These are phyloP conservation scores for Aaosphaeria pasadenensis DNA, from an alignment of 2,329 filamentous ascomycete species.

Conservation along the genomic window DNA sequence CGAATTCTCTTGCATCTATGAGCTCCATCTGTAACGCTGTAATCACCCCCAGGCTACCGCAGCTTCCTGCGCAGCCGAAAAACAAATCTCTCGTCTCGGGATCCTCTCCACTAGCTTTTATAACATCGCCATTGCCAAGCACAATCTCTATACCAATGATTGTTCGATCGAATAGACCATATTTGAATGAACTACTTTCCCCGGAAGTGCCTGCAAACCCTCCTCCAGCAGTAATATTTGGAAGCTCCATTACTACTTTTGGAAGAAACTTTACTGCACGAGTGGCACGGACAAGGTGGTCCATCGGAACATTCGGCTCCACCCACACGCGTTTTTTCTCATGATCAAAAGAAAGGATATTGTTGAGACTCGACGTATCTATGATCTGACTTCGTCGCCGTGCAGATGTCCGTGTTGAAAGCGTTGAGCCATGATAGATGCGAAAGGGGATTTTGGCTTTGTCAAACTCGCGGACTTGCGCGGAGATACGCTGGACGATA, in stretches of 20 bases:
- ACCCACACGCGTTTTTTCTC: conserved; percentile 50
- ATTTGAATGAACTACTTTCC: conserved; percentile 64
- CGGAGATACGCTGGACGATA: conserved; percentile 22
- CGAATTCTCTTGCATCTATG: conserved; percentile 52
- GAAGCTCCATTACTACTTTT: conserved; percentile 69
- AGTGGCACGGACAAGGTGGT: conserved; percentile 58
- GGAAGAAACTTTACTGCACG: conserved; percentile 56
- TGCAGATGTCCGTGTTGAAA: conserved; percentile 48
- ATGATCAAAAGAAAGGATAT: conserved; percentile 45
- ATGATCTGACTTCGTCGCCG: conserved; percentile 42
- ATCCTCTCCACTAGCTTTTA: conserved; percentile 47
- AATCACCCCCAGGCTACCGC: conserved; percentile 60
- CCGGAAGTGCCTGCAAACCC: conserved; percentile 65
- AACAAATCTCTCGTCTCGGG: conserved; percentile 53
- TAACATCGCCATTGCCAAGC: conserved; percentile 55
- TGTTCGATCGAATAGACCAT: conserved; percentile 65
- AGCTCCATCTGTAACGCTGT: conserved; percentile 61
- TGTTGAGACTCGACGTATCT: conserved; percentile 48
- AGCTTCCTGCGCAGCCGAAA: conserved; percentile 56
- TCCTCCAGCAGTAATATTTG: conserved; percentile 66
- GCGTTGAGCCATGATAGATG: conserved; percentile 56
- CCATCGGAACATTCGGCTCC: conserved; percentile 70
- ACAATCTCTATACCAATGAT: conserved; percentile 63
- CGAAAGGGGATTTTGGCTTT: conserved; percentile 24
- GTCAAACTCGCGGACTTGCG: conserved; percentile 43